Conservation (phyloP, 345 rosid species). For the Arabidopsis suecica region DNA sequence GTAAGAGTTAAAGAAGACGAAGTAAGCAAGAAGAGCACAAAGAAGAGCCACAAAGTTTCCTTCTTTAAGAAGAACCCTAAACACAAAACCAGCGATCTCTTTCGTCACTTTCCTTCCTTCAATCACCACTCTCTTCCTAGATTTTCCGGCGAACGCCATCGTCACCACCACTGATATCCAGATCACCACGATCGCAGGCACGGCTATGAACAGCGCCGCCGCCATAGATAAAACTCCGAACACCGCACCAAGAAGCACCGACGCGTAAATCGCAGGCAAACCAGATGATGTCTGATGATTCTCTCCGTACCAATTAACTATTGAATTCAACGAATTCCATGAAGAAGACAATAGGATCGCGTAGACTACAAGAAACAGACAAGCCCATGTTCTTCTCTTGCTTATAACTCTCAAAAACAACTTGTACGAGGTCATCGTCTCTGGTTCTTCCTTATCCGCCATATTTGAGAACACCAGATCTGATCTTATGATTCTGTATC, state of each 20-base stretch:
- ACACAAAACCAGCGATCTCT: conserved; percentile 70
- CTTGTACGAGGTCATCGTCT: conserved; percentile 51
- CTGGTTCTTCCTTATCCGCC: conserved; percentile 53
- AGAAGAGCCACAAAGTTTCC: conserved; percentile 77
- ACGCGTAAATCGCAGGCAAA: conserved; percentile 92
- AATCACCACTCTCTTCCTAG: conserved; percentile 60
- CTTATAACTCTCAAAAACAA: conserved; percentile 71
- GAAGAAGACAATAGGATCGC: conserved; percentile 71
- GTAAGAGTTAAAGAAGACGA: conserved; percentile 52
- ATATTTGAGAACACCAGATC: conserved; percentile 30
- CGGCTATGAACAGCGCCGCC: conserved; percentile 89
- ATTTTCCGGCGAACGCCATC: conserved; percentile 87
- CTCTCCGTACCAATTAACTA: conserved; percentile 72
- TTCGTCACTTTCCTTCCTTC: conserved; percentile 82
- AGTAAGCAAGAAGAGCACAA: conserved; percentile 81
- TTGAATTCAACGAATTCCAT: conserved; percentile 78
- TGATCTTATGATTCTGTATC: conserved; percentile 34
- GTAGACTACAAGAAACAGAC: conserved; percentile 78
- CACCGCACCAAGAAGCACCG: conserved; percentile 81
- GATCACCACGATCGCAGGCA: conserved; percentile 83
- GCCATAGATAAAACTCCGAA: conserved; percentile 83
- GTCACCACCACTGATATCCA: conserved; percentile 83
- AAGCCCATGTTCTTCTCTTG: conserved; percentile 94
- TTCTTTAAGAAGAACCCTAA: conserved; percentile 77
- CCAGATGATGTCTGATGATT: conserved; percentile 47